A percentile compares a stretch with the other conserved stretches of the same genome.
Conservation (phyloP, 495 filamentous ascomycete genomes). For the Saxophila tyrrhenica region DNA sequence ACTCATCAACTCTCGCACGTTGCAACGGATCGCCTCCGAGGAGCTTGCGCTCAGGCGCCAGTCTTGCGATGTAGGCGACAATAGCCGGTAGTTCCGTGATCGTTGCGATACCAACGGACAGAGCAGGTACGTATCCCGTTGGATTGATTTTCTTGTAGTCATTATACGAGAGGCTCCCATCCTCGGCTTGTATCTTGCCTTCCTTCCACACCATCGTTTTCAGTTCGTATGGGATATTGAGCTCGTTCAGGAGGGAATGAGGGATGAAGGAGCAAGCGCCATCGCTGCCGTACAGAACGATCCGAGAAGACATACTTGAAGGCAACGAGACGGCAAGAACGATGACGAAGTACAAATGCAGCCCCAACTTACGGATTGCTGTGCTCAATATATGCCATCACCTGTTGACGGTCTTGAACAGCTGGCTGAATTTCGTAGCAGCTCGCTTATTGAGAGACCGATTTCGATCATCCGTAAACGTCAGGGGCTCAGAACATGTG, state of each 20-base stretch:
- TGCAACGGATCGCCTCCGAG: background rate
- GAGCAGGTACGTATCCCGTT: background rate
- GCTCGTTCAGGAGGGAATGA: constrained; percentile 28
- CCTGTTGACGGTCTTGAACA: no score
- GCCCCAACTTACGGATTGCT: no score
- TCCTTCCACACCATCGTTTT: constrained; percentile 16
- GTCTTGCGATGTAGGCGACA: background rate
- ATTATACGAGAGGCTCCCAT: constrained; percentile 12
- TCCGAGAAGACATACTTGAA: background rate
- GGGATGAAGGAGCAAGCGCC: constrained; percentile 29
- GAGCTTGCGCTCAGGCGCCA: background rate
- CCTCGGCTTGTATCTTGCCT: constrained; percentile 8
- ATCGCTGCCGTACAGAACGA: background rate
- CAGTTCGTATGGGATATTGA: constrained; percentile 17
- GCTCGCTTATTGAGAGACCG: no score
- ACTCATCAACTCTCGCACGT: background rate
- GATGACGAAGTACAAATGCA: no score
- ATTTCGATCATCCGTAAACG: no score
- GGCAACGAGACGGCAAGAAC: no score
- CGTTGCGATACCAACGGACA: background rate
- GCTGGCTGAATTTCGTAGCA: no score
- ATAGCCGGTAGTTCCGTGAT: background rate
- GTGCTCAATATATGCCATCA: no score
- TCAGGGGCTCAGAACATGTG: no score
- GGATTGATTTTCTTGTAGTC: constrained; percentile 13